A percentile compares a stretch with the other conserved stretches of the same genome.
Conservation (phyloP, 371 early-diverging fungal species). For the Apophysomyces elegans region DNA sequence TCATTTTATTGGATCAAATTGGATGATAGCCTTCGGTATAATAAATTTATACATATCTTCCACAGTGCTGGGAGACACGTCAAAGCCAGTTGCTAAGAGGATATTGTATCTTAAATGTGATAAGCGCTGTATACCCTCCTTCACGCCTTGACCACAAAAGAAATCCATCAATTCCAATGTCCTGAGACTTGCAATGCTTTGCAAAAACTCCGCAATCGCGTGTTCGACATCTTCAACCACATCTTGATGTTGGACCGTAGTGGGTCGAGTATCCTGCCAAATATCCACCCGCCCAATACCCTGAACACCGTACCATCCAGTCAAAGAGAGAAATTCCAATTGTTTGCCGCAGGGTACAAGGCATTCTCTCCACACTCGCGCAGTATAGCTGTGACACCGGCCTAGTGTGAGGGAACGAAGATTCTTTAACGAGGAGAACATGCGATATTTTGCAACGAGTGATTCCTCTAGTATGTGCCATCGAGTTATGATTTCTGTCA, state of each 20-base stretch:
- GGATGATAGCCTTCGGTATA: not conserved
- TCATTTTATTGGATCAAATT: conserved; percentile 2
- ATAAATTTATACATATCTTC: not conserved
- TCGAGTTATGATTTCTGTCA: not conserved
- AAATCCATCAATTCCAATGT: not conserved
- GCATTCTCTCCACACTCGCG: conserved; percentile 6
- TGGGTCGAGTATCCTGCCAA: not conserved
- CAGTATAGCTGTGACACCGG: not conserved
- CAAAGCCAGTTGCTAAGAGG: not conserved
- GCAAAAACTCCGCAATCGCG: not conserved
- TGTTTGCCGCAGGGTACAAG: not conserved
- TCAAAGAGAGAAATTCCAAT: not conserved
- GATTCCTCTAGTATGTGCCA: not conserved
- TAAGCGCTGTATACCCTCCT: not conserved
- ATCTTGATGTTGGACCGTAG: not conserved
- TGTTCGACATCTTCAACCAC: not conserved
- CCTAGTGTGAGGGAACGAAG: conserved; percentile 1
- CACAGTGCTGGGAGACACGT: not conserved
- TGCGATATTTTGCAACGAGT: conserved; percentile 5
- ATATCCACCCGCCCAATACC: not conserved
- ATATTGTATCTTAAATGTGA: not conserved
- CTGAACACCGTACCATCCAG: not conserved
- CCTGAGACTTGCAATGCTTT: not conserved
- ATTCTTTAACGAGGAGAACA: not conserved
- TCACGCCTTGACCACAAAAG: not conserved